Base-by-base conservation (phyloP, 768 basidiomycete genomes). In the Collybiopsis confluens region DNA sequence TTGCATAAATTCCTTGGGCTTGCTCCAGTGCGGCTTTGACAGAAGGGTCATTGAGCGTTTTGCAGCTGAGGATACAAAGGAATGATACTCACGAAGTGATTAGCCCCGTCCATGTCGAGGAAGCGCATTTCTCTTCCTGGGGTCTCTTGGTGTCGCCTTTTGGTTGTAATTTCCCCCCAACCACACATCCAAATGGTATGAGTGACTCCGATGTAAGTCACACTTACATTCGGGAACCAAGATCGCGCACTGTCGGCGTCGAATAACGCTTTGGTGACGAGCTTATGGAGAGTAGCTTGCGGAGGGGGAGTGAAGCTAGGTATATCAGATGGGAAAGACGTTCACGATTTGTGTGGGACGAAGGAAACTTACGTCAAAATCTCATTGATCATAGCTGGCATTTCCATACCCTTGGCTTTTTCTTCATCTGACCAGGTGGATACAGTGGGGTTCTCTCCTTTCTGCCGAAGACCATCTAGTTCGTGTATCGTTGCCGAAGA, bases 341-440 rank as follows among this genome's bases (percentile, higher is more conserved):
- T n/a, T 33, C 30, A 33, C 13, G 30, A 33, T 8, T 11, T 8
- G 15, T 13, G 33, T 4, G 6, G 21, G 3, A 21, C 20, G 6
- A 38, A 20, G n/a, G 10, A 10, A 11, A 42, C 50, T 41, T 21
- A 48, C 54, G 33, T 28, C 4, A 35, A 38, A 18, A 56, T 11
- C 16, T 58, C 57, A 23, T 16, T 42, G 15, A 24, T 24, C 16
- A 45, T 50, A 11, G 57, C 28, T 10, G 26, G 33, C 21, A 42
- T 20, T 20, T 51, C 54, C 16, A 52, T 38, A 8, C 43, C 52
- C 24, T 49, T 52, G n/a, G 16, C 28, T 3, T 38, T 13, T 18
- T 54, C 44, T 28, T 58, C 58, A 3, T 58, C 52, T 8, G 47
- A 21, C 58, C 58, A 59, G 21, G 21, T 45, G 11, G 57, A 30